Evolutionary conservation across 2,329 filamentous ascomycete species (phyloP).

Genomic region (Macrophomina pseudophaseolina): DNA sequence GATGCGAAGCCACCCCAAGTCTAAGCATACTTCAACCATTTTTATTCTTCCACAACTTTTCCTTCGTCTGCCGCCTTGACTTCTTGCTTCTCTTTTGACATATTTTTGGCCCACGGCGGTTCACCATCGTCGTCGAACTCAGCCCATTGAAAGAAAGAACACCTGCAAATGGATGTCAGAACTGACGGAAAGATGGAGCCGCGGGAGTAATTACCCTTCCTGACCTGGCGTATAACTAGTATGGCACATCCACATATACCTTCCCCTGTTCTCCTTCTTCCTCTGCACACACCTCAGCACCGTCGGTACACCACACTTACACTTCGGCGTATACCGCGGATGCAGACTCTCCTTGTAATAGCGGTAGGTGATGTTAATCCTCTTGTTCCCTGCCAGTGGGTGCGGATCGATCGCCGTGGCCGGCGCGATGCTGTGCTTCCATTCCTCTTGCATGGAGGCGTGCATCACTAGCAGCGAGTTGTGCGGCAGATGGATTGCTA

Average conservation of each 20-base stretch:
- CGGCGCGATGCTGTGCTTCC: conserved; percentile 87
- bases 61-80: not conserved
- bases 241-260: conserved; percentile 96
- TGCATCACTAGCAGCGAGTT: conserved; percentile 96
- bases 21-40: not conserved
- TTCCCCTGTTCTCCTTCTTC: conserved; percentile 75
- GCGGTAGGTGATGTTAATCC: conserved; percentile 94
- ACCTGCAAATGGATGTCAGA: conserved; percentile 53
- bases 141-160: conserved; percentile 83
- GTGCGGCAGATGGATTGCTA: conserved; percentile 90
- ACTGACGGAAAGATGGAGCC: conserved; percentile 29
- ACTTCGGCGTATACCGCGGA: conserved; percentile 77
- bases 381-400: conserved; percentile 75
- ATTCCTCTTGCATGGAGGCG: conserved; percentile 95
- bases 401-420: conserved; percentile 81
- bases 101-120: conserved; percentile 62
- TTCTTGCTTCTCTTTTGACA: not conserved
- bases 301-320: conserved; percentile 72
- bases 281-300: conserved; percentile 79
- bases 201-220: conserved; percentile 45
- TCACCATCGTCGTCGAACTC: conserved; percentile 86
- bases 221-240: conserved; percentile 71
- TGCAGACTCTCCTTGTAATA: conserved; percentile 80
- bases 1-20: not conserved
- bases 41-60: not conserved